These are phyloP conservation scores for Mariannaea elegans DNA, from an alignment of 2,329 filamentous ascomycete species.

Conservation along the genomic window DNA sequence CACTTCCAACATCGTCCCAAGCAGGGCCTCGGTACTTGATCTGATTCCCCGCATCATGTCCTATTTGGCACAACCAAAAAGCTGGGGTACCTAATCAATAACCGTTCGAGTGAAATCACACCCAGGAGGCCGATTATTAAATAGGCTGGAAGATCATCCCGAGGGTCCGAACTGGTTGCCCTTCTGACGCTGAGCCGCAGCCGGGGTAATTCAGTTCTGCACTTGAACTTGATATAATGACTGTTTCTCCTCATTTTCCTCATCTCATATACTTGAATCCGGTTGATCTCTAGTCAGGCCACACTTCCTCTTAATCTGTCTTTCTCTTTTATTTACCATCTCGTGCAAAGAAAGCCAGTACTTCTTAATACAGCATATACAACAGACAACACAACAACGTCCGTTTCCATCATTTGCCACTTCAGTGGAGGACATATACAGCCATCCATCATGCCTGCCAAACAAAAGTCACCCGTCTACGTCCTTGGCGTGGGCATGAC, in stretches of 20 bases:
- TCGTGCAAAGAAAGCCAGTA: constrained; percentile 25
- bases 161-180: constrained; percentile 15
- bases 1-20: not conserved
- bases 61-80: not conserved
- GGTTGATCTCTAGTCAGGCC: too few species aligned
- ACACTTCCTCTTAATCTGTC: not conserved
- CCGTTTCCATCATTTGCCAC: not conserved
- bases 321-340: not conserved
- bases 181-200: constrained; percentile 17
- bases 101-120: too few species aligned
- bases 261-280: too few species aligned
- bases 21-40: constrained; percentile 29
- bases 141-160: constrained; percentile 12
- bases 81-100: constrained; percentile 19
- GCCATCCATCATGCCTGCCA: constrained; percentile 55
- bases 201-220: constrained; percentile 25
- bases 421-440: too few species aligned
- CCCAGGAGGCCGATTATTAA: too few species aligned
- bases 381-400: not conserved
- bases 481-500: constrained; percentile 98
- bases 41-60: constrained; percentile 28
- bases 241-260: too few species aligned
- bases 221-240: not conserved
- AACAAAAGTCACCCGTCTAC: constrained; percentile 70
- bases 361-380: constrained; percentile 1